A percentile compares a stretch with the other conserved stretches of the same genome.
Evolutionary conservation across 352 stramenopile genomes (phyloP).

Genomic region (Phytophthora hibernalis): DNA sequence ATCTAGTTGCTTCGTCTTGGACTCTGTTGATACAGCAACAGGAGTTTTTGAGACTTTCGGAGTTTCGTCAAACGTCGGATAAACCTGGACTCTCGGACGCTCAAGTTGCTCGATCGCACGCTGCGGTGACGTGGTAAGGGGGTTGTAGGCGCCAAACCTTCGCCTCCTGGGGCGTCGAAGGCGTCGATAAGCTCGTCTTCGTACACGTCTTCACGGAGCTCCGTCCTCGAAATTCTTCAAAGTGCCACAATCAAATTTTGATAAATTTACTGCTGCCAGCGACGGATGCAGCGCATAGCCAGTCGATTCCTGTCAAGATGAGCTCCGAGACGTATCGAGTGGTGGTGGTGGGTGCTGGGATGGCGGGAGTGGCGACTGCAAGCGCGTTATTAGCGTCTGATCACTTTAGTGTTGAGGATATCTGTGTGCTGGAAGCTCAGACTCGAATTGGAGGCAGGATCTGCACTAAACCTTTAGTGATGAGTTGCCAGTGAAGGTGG

Average conservation of each 20-base stretch:
- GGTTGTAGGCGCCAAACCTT: slow-evolving; percentile 11
- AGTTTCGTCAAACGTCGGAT: slow-evolving; percentile 42
- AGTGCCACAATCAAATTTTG: slow-evolving; percentile 22
- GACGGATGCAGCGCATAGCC: slow-evolving; percentile 14
- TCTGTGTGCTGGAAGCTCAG: slow-evolving; percentile 58
- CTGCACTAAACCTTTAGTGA: slow-evolving; percentile 45
- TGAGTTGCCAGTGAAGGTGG: slow-evolving; percentile 50
- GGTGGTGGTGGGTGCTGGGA: slow-evolving; percentile 51
- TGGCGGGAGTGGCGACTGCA: slow-evolving; percentile 53
- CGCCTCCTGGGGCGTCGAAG: slow-evolving; percentile 50
- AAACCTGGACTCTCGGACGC: slow-evolving; percentile 22
- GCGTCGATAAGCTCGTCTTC: slow-evolving; percentile 72
- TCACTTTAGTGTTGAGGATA: slow-evolving; percentile 32
- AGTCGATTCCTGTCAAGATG: slow-evolving; percentile 25
- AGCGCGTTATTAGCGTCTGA: slow-evolving; percentile 42
- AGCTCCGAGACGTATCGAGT: slow-evolving; percentile 34
- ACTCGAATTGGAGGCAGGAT: slow-evolving; percentile 57
- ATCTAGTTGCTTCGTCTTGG: neutral
- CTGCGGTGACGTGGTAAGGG: neutral
- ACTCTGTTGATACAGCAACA: slow-evolving; percentile 1
- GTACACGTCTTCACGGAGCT: slow-evolving; percentile 41
- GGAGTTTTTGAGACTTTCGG: slow-evolving; percentile 1
- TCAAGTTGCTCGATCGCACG: slow-evolving; percentile 7
- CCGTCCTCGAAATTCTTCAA: slow-evolving; percentile 30
- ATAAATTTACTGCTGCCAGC: neutral